Evolutionary conservation across 163 green algal genomes (phyloP).

Genomic region (Scenedesmus sp.): DNA sequence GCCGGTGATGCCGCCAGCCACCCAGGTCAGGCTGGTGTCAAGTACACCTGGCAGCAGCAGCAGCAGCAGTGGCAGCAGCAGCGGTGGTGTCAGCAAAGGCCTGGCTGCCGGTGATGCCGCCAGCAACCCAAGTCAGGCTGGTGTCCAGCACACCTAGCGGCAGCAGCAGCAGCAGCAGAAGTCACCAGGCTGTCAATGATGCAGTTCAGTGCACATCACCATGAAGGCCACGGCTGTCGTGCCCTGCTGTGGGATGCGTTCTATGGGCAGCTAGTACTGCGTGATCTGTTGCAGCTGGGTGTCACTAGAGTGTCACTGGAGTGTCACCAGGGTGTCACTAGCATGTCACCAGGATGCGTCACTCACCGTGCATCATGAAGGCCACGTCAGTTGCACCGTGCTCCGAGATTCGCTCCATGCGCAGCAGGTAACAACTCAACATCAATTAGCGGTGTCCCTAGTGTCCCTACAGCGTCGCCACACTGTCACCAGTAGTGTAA

Average conservation of each 20-base stretch:
- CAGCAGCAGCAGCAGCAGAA: not conserved
- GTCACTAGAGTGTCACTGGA: no score
- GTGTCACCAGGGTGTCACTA: not conserved
- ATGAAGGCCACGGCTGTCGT: not conserved
- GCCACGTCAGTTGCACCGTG: not conserved
- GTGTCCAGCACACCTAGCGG: constrained; percentile 74
- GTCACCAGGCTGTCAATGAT: not conserved
- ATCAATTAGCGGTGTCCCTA: not conserved
- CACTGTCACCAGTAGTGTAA: not conserved
- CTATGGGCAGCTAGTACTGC: no score
- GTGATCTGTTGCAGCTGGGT: no score
- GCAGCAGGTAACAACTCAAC: not conserved
- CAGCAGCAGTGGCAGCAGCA: not conserved
- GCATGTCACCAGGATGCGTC: not conserved
- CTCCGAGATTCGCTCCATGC: constrained; percentile 38
- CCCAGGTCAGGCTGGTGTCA: constrained; percentile 78
- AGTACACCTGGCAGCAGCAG: constrained; percentile 63
- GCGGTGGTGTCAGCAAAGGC: constrained; percentile 77
- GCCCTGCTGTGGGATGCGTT: not conserved
- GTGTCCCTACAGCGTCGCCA: not conserved
- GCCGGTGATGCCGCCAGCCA: constrained; percentile 75
- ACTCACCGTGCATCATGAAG: constrained; percentile 37
- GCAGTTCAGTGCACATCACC: not conserved
- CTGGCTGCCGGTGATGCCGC: constrained; percentile 81
- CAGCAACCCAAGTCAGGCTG: constrained; percentile 69